These are phyloP conservation scores for Neophaeococcomyces aloes DNA, from an alignment of 2,329 filamentous ascomycete genomes.

Conservation along the genomic window DNA sequence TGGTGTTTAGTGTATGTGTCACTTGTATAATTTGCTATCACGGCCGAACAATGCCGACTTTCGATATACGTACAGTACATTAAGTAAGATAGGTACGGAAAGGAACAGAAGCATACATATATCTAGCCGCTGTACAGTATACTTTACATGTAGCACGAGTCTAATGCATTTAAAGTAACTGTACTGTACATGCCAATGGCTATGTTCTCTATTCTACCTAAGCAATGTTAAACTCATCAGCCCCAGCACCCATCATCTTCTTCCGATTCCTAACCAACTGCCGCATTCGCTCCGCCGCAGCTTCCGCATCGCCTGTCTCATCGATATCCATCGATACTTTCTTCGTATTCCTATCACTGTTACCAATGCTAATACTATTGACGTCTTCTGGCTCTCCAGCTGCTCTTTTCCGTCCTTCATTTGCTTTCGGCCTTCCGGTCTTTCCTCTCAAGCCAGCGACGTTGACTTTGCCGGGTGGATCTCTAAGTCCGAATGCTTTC, in stretches of 20 bases:
- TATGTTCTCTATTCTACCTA: constrained; percentile 18
- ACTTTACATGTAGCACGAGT: no score
- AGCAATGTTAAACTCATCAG: constrained; percentile 50
- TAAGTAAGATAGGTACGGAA: no score
- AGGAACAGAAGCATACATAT: no score
- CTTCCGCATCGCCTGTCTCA: constrained; percentile 29
- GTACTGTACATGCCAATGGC: no score
- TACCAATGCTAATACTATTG: constrained; percentile 22
- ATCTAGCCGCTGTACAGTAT: no score
- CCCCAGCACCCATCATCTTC: constrained; percentile 41
- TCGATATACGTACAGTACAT: no score
- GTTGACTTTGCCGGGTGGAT: constrained; percentile 72
- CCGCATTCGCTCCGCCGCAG: constrained; percentile 44
- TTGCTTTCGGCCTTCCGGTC: constrained; percentile 37
- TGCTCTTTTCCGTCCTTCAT: constrained; percentile 25
- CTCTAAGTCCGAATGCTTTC: constrained; percentile 83
- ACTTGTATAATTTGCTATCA: no score
- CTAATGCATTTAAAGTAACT: no score
- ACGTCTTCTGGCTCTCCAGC: constrained; percentile 25
- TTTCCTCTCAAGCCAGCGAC: constrained; percentile 38
- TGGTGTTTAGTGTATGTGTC: no score
- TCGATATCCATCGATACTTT: constrained; percentile 14
- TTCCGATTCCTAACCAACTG: constrained; percentile 41
- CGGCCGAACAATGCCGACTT: no score
- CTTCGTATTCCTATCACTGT: constrained; percentile 11